These are phyloP conservation scores for Phlebiopsis gigantea DNA, from an alignment of 768 basidiomycete species.

Conservation along the genomic window DNA sequence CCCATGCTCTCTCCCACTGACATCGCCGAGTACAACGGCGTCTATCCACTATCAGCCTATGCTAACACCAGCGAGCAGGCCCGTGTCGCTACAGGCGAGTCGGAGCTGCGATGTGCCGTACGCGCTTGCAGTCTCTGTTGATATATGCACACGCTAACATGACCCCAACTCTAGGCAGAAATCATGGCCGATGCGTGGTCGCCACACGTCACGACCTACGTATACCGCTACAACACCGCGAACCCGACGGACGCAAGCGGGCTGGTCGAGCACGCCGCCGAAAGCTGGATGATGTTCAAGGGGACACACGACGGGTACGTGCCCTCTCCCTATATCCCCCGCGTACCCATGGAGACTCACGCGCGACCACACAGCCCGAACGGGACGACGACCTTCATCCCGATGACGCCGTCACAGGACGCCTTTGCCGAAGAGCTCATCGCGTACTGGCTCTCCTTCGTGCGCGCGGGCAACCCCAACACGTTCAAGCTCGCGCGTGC, in stretches of 20 bases:
- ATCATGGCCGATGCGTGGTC: conserved; percentile 42
- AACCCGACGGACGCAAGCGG: conserved; percentile 36
- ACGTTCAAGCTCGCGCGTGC: conserved; percentile 46
- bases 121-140: conserved; percentile 17
- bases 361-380: conserved; percentile 30
- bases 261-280: conserved; percentile 45
- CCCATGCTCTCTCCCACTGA: conserved; percentile 38
- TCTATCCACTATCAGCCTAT: conserved; percentile 42
- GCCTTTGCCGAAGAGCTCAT: conserved; percentile 56
- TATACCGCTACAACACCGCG: conserved; percentile 56
- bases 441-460: conserved; percentile 64
- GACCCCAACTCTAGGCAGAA: conserved; percentile 28
- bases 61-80: conserved; percentile 35
- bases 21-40: conserved; percentile 30
- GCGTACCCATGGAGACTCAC: neutral
- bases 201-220: conserved; percentile 34
- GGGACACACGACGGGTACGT: conserved; percentile 56
- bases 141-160: neutral
- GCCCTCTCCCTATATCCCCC: neutral
- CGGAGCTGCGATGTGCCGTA: conserved; percentile 49
- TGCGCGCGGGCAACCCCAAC: conserved; percentile 52
- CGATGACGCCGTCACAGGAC: conserved; percentile 38
- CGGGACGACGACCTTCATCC: conserved; percentile 46
- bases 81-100: conserved; percentile 45
- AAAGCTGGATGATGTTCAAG: conserved; percentile 66